phyloP scores from a whole-genome alignment of 2,329 filamentous ascomycete genomes.

The Penicillium paneum region DNA sequence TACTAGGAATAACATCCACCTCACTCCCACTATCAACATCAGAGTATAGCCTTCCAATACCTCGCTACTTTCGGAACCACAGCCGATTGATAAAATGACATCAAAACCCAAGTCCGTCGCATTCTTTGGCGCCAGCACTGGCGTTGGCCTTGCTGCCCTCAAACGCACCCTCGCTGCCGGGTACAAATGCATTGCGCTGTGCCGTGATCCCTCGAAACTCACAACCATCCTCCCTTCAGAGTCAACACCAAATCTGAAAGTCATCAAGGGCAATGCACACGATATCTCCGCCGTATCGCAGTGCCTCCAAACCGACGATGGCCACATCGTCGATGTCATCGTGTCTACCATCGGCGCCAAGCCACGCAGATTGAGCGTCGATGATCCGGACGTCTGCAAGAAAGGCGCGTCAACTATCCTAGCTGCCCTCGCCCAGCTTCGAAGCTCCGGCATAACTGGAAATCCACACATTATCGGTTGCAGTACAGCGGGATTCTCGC shows the following conservation, averaged over 20 bases:
- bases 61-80: background rate
- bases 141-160: conserved; percentile 46
- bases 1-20: background rate
- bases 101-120: conserved; percentile 34
- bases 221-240: conserved; percentile 40
- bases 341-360: conserved; percentile 48
- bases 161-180: conserved; percentile 45
- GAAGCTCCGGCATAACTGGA: conserved; percentile 16
- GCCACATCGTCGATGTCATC: conserved; percentile 42
- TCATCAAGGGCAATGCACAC: conserved; percentile 49
- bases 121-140: conserved; percentile 55
- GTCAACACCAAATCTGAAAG: conserved; percentile 42
- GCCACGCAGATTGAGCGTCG: conserved; percentile 29
- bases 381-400: conserved; percentile 36
- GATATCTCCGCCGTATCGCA: conserved; percentile 42
- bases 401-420: conserved; percentile 31
- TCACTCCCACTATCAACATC: background rate
- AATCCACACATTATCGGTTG: conserved; percentile 30
- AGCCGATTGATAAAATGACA: conserved; percentile 2
- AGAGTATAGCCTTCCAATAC: background rate
- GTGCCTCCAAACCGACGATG: conserved; percentile 27
- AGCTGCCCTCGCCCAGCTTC: conserved; percentile 15
- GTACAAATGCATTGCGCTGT: conserved; percentile 48
- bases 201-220: conserved; percentile 51
- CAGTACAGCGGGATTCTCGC: conserved; percentile 35